Base-by-base conservation (phyloP, 208 protist species). In the Endotrypanum monterogeii region DNA sequence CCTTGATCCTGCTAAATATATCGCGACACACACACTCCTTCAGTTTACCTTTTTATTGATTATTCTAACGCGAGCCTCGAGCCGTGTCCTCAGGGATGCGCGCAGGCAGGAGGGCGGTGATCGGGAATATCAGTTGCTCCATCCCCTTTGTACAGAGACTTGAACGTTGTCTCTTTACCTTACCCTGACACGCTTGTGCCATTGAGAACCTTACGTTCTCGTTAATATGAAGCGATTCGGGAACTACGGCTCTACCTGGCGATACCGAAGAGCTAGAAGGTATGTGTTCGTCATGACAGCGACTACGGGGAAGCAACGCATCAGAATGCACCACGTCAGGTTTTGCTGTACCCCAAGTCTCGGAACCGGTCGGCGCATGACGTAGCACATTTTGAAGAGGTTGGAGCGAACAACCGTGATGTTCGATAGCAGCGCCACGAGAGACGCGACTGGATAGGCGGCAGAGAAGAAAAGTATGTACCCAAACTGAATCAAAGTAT, bases 401-500 rank as follows among this genome's bases (percentile, higher is more conserved):
- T 92, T 83, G 30, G 82, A 89, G 41, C 78, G 76, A 25, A 91
- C 80, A 75, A 91, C 87, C 41, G 94, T 61, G 55, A 90, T 71
- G 84, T 95, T 95, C n/a, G 83, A 91, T 48, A 91, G 56, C 41
- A 93, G 67, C 46, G 84, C 83, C 11, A 92, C 71, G 50, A 89
- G 57, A 35, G 85, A 74, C 46, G 87, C 87, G 32, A 90, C 73
- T 1, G 91, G 89, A 65, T 89, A 94, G 55, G 87, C 88, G 50
- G 77, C 57, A 51, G 89, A 83, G 72, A 95, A 95, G 73, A 95
- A 74, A 0, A 82, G 72, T 18, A 95, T 84, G 81, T 89, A 93
- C 44, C 87, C 89, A 46, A 91, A 89, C 81, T 95, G 85, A 16
- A 94, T 89, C 28, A 90, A 83, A 80, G 92, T 93, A 73, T 94